phyloP scores from a whole-genome alignment of 176 grass and related monocot genomes.

The Secale cereale region DNA sequence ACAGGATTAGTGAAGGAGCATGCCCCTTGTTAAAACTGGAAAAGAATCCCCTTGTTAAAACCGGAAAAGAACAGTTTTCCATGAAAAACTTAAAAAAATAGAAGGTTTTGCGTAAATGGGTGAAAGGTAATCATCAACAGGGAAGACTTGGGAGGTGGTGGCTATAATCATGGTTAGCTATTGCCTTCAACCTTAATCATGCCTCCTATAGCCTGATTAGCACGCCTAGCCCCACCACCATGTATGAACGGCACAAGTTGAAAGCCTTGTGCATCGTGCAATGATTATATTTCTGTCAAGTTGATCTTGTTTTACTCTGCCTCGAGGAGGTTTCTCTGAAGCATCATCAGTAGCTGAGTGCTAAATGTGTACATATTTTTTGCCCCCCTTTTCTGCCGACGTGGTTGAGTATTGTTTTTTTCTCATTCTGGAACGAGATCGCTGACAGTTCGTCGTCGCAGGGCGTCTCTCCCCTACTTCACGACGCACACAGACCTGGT shows the following conservation, averaged over 20 bases:
- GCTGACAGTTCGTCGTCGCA: not conserved
- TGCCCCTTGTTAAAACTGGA: conserved; percentile 2
- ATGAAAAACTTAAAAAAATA: not conserved
- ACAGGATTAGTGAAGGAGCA: not conserved
- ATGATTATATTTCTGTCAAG: conserved; percentile 31
- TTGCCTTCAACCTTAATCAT: conserved; percentile 6
- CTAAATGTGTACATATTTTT: not conserved
- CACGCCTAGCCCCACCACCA: conserved; percentile 26
- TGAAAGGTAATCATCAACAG: conserved; percentile 19
- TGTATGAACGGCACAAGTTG: conserved; percentile 21
- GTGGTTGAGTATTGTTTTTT: not conserved
- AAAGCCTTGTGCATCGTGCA: not conserved
- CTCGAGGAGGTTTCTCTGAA: conserved; percentile 8
- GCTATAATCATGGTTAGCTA: not conserved
- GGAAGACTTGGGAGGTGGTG: not conserved
- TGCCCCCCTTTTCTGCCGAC: not conserved
- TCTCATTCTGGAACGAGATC: not conserved
- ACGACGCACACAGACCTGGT: conserved; percentile 92
- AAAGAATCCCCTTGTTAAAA: not conserved
- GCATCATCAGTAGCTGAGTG: not conserved
- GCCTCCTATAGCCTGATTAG: conserved; percentile 6
- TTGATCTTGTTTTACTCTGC: conserved; percentile 23
- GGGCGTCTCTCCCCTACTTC: conserved; percentile 83
- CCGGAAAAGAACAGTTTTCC: not conserved
- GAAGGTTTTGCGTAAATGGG: not conserved